phyloP scores from a whole-genome alignment of 2,329 filamentous ascomycete species.

The Fusarium luffae region DNA sequence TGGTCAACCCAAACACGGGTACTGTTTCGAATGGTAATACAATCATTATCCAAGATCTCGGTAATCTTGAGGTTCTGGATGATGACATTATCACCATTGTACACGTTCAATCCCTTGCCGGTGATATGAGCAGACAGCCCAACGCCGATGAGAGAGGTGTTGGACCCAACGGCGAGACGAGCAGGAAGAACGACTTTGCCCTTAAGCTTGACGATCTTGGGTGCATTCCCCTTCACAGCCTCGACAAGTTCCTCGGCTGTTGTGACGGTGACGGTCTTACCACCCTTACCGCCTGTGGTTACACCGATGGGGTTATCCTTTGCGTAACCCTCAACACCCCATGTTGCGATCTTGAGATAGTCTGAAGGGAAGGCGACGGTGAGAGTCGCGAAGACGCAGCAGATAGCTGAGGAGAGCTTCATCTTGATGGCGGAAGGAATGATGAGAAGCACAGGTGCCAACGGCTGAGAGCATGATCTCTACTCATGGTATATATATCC shows the following conservation, averaged over 20 bases:
- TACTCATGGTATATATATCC: conserved; percentile 12
- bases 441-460: not conserved
- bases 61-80: conserved; percentile 53
- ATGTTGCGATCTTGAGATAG: conserved; percentile 38
- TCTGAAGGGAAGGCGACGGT: conserved; percentile 30
- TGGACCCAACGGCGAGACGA: conserved; percentile 57
- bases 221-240: conserved; percentile 56
- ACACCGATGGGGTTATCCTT: conserved; percentile 52
- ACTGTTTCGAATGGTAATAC: conserved; percentile 57
- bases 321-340: conserved; percentile 45
- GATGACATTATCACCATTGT: conserved; percentile 53
- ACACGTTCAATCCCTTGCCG: conserved; percentile 51
- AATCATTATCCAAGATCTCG: conserved; percentile 54
- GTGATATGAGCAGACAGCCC: conserved; percentile 51
- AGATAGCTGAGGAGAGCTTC: conserved; percentile 29
- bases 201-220: conserved; percentile 57
- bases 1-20: conserved; percentile 61
- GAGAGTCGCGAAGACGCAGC: conserved; percentile 25
- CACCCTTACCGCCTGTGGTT: conserved; percentile 57
- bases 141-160: conserved; percentile 57
- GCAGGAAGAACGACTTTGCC: conserved; percentile 48
- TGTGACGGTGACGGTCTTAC: conserved; percentile 58
- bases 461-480: not conserved
- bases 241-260: conserved; percentile 56
- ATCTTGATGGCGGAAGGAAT: conserved; percentile 4